Base-by-base conservation (phyloP, 169 alveolate species). In the Babesia ovata region DNA sequence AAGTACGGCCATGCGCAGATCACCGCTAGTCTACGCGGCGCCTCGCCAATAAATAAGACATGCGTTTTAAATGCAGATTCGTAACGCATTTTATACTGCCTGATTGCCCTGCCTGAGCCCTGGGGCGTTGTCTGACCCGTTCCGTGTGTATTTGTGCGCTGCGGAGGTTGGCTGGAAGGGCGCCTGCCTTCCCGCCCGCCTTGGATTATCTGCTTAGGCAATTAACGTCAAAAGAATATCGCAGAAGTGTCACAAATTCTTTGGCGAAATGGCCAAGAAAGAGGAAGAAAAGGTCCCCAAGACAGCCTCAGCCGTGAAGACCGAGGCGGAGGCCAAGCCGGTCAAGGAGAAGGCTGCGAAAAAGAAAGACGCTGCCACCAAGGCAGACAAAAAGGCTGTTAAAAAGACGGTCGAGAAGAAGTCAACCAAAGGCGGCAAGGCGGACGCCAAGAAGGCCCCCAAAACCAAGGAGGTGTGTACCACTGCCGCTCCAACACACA, bases 331-430 rank as follows among this genome's bases (percentile, higher is more conserved):
- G 0, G 19, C 65, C 21, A 53, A 14, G 28, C 28, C 14, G 61
- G 66, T 21, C 22, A 22, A 13, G 45, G 75, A 46, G 19, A 66
- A 66, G 58, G n/a, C 65, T 12, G 44, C 33, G 36, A 67, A 67
- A 66, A 67, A 67, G 13, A 65, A 12, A 53, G 61, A 53, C 13
- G 22, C 17, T 16, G 36, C 17, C 17, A 29, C 36, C 28, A 61
- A 61, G 45, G 14, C 22, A 2, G 45, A 61, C 16, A 69, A 58
- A 17, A 65, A 63, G 33, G 59, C 56, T 19, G 63, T 45, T 17
- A 67, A 76, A 76, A 76, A 45, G 56, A 22, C 46, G 48, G 39
- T 58, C 22, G 56, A 45, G 46, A 70, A 76, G 28, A 14, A 48
- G 59, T 28, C 48, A 11, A 22, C 75, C 73, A 61, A 60, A 12